Evolutionary conservation across 805 yeast species (phyloP).

Genomic region (Candida andamanensis): DNA sequence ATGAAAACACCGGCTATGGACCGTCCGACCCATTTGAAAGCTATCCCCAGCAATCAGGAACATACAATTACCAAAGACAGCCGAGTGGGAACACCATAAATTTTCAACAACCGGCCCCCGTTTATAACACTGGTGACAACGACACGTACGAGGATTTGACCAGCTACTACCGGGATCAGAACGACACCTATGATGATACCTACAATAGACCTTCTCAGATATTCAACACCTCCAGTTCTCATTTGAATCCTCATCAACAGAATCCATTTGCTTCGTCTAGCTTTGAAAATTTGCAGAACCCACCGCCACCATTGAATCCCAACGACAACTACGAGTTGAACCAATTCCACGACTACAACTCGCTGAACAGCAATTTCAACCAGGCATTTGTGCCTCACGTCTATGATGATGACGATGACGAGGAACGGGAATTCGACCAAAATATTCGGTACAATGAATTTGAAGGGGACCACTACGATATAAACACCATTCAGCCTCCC

Average conservation of each 20-base stretch:
- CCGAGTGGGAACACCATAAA: slow-evolving; percentile 16
- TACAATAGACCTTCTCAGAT: slow-evolving; percentile 21
- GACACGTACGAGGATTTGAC: slow-evolving; percentile 18
- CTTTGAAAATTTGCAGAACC: slow-evolving; percentile 8
- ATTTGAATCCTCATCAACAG: slow-evolving; percentile 13
- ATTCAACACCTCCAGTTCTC: slow-evolving; percentile 20
- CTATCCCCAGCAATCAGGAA: slow-evolving; percentile 14
- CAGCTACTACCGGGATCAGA: slow-evolving; percentile 17
- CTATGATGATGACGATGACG: slow-evolving; percentile 36
- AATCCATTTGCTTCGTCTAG: slow-evolving; percentile 13
- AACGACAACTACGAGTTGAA: slow-evolving; percentile 16
- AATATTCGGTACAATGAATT: slow-evolving; percentile 34
- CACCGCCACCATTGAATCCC: slow-evolving; percentile 7
- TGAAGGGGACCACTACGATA: slow-evolving; percentile 39
- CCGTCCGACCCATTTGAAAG: neutral
- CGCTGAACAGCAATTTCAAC: slow-evolving; percentile 14
- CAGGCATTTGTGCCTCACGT: slow-evolving; percentile 43
- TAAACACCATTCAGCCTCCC: slow-evolving; percentile 24
- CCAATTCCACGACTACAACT: slow-evolving; percentile 17
- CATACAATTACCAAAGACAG: slow-evolving; percentile 13
- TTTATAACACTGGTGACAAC: slow-evolving; percentile 10
- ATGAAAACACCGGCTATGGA: too few relatives aligned
- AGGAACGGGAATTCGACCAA: slow-evolving; percentile 35
- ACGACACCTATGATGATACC: slow-evolving; percentile 12
- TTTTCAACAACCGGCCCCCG: slow-evolving; percentile 26